Percentiles rank a stretch among this genome's conserved stretches.
Conservation (phyloP, 169 alveolate genomes). For the Cystoisospora suis region DNA sequence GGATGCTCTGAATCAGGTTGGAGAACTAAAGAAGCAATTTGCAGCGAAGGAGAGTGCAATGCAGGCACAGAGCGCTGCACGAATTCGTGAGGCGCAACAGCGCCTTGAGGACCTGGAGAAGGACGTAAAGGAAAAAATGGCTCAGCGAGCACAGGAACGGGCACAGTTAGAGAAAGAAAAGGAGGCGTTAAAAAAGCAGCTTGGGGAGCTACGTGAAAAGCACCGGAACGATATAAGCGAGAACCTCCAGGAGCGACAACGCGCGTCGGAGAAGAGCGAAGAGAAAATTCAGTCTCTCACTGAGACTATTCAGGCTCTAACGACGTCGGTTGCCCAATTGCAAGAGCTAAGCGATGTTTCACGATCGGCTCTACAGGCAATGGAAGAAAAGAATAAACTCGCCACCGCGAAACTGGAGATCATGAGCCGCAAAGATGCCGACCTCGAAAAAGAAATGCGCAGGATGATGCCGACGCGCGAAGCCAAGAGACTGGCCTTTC, state of each 20-base stretch:
- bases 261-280: conserved; percentile 41
- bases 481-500: conserved; percentile 64
- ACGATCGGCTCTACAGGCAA: conserved; percentile 63
- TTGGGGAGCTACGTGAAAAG: conserved; percentile 17
- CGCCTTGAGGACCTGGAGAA: conserved; percentile 22
- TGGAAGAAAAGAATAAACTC: conserved; percentile 58
- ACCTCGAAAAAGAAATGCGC: conserved; percentile 35
- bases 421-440: conserved; percentile 30
- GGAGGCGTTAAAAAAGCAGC: conserved; percentile 37
- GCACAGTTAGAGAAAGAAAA: neutral
- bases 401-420: conserved; percentile 47
- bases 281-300: conserved; percentile 58
- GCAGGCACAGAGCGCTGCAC: conserved; percentile 51
- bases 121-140: conserved; percentile 2
- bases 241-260: conserved; percentile 21
- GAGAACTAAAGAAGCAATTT: conserved; percentile 30
- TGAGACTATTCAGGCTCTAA: conserved; percentile 57
- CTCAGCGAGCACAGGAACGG: conserved; percentile 28
- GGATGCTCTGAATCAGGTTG: conserved; percentile 24
- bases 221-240: conserved; percentile 34
- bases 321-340: conserved; percentile 57
- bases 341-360: conserved; percentile 59
- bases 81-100: conserved; percentile 40
- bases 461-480: conserved; percentile 56
- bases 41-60: conserved; percentile 53